Base-by-base conservation (phyloP, 2,329 filamentous ascomycete species). In the Phoma sp. region DNA sequence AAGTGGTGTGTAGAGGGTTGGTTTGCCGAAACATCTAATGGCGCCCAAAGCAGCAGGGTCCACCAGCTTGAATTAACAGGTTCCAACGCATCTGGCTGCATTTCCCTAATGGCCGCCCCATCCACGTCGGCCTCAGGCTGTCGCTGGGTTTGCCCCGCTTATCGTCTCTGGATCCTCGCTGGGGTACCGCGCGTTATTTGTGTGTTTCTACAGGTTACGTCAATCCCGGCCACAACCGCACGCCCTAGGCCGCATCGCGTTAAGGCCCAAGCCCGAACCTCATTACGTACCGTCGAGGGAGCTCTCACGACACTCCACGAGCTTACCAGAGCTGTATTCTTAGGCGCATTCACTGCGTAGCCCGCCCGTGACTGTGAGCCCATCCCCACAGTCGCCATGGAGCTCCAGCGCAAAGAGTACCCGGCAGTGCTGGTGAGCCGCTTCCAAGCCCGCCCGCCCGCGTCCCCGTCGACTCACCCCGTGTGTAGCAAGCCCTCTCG, bases 321-420 rank as follows among this genome's bases (percentile, higher is more conserved):
- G 64, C 64, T 66, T 56, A 48, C 56, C 34, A 43, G 29, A 61
- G 60, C 30, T 40, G 57, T 52, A 46, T 57, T 51, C 25, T 30
- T 36, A 42, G 42, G 53, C 42, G 46, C 36, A 46, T 38, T 20
- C 30, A 47, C 39, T 43, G 51, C 42, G 42, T 5, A 25, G 20
- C 28, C 20, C 7, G 40, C 42, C 51, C 46, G 61, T 57, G 69
- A 68, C 69, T 64, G 65, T 64, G 68, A 65, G 64, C 68, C 61
- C 52, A 53, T 53, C 55, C 51, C 61, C 47, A 42, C 56, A 53
- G 47, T 43, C 61, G 62, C 63, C 60, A 78, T 78, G 74, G 88
- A 88, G 71, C 84, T 93, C 72, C 88, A 90, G 74, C 87, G 92
- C 78, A 84, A 90, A 77, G 93, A 97, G 78, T 98, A 98, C 82